phyloP scores from a whole-genome alignment of 2,329 filamentous ascomycete genomes.

The Trichoderma pleuroti region DNA sequence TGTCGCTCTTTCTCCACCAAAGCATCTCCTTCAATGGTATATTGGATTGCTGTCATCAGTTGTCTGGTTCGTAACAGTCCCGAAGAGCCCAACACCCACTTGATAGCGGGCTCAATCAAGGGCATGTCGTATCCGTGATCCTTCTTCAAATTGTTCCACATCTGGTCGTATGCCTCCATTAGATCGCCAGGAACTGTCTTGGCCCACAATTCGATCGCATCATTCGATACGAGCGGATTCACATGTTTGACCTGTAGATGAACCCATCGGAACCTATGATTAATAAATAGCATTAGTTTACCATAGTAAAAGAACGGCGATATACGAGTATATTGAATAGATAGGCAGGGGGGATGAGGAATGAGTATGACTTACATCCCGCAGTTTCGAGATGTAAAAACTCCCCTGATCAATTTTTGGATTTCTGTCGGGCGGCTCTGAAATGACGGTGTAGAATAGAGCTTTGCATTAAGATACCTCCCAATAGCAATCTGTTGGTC shows the following conservation, averaged over 20 bases:
- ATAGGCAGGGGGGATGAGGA: too few species aligned
- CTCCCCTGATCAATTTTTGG: neutral
- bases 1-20: neutral
- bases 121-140: neutral
- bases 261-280: slow-evolving; percentile 24
- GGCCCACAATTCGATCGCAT: slow-evolving; percentile 19
- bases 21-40: neutral
- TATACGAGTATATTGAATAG: too few species aligned
- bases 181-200: slow-evolving; percentile 18
- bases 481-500: slow-evolving; percentile 22
- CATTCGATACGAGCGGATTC: neutral
- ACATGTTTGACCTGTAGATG: slow-evolving; percentile 20
- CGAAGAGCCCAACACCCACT: slow-evolving; percentile 3
- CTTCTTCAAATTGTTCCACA: neutral
- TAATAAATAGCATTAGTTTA: neutral
- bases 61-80: neutral
- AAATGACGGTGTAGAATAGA: neutral
- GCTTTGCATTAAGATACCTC: slow-evolving; percentile 16
- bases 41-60: neutral
- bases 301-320: neutral
- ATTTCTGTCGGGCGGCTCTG: neutral
- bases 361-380: neutral
- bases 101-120: slow-evolving; percentile 4
- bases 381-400: neutral
- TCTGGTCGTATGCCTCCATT: slow-evolving; percentile 20